A percentile compares a stretch with the other conserved stretches of the same genome.
phyloP scores from a whole-genome alignment of 208 protist genomes.

The Histomonas meleagridis region DNA sequence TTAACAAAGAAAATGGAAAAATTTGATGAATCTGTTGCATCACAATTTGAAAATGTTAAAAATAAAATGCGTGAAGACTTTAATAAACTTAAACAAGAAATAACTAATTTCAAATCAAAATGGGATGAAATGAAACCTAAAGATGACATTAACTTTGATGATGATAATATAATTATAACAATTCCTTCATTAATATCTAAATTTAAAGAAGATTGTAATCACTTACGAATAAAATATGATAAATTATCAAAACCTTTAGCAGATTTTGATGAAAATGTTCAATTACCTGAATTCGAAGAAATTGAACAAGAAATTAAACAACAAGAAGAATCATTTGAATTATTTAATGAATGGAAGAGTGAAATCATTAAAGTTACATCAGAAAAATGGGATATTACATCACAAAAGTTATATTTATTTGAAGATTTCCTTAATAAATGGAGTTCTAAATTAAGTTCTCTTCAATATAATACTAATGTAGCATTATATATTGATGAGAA shows the following conservation, averaged over 20 bases:
- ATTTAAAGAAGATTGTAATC: background rate
- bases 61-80: conserved; percentile 30
- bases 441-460: background rate
- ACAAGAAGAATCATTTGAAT: background rate
- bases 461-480: background rate
- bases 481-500: conserved; percentile 33
- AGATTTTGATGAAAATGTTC: conserved; percentile 33
- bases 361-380: background rate
- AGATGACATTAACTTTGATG: background rate
- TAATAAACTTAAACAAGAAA: background rate
- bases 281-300: background rate
- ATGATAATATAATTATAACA: background rate
- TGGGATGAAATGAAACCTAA: conserved; percentile 33
- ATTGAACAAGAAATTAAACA: background rate
- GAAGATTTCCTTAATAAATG: conserved; percentile 30
- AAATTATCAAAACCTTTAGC: background rate
- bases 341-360: background rate
- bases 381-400: background rate
- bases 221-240: background rate
- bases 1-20: background rate
- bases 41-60: conserved; percentile 33
- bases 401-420: background rate
- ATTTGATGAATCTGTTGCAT: background rate
- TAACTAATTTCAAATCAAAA: background rate
- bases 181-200: background rate